Conservation (phyloP, 768 basidiomycete genomes). For the Pisolithus marmoratus region DNA sequence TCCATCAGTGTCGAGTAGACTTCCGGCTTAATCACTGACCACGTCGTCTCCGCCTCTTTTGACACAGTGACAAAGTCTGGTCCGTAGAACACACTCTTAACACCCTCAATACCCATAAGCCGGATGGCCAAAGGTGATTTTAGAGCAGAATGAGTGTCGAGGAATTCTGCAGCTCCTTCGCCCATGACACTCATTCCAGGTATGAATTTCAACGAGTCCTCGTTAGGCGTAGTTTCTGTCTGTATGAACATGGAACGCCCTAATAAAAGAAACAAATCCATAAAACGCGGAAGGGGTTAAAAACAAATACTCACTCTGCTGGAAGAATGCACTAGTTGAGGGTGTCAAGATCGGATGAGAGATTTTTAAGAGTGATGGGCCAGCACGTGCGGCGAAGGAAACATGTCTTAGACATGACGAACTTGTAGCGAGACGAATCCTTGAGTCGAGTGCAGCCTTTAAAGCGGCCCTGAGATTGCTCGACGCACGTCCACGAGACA, state of each 20-base stretch:
- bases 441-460: constrained; percentile 4
- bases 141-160: constrained; percentile 81
- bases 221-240: constrained; percentile 95
- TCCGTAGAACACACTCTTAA: constrained; percentile 86
- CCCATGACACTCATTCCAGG: constrained; percentile 88
- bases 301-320: constrained; percentile 33
- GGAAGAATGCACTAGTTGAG: constrained; percentile 9
- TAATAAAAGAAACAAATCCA: constrained; percentile 19
- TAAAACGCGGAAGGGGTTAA: neutral
- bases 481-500: neutral
- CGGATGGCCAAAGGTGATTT: constrained; percentile 92
- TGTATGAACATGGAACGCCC: constrained; percentile 97
- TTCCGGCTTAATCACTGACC: constrained; percentile 94
- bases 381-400: constrained; percentile 16
- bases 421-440: neutral
- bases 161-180: constrained; percentile 88
- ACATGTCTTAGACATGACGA: constrained; percentile 15
- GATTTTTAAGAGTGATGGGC: constrained; percentile 30
- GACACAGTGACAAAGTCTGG: constrained; percentile 98
- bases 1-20: constrained; percentile 97
- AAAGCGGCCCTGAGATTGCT: neutral
- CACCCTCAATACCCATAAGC: constrained; percentile 92
- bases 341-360: constrained; percentile 18
- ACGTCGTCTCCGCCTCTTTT: constrained; percentile 79
- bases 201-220: constrained; percentile 96